Base-by-base conservation (phyloP, 768 basidiomycete genomes). In the Lactarius hatsudake region DNA sequence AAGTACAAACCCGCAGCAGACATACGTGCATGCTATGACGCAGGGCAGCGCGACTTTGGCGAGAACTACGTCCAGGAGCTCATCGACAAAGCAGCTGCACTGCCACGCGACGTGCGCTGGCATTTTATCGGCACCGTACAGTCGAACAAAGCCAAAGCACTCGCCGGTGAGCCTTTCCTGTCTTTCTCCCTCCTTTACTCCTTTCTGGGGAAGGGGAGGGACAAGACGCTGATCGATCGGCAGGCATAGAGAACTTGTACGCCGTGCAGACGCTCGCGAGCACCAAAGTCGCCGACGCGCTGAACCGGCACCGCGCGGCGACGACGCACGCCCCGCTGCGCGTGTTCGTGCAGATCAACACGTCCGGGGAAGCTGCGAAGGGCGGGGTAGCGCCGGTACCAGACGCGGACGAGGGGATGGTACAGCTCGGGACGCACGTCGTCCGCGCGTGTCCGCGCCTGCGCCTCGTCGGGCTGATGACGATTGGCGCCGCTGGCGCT, bases 51-150 rank as follows among this genome's bases (percentile, higher is more conserved):
- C 2, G 93, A 96, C 76, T 99, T 98, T 74, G 97, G 97, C 8
- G 97, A 99, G 80, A 99, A 99, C 76, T 98, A 98, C 74, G 94
- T 94, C 13, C 90, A 96, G 71, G 96, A 98, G 73, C 77, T 98
- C 68, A 88, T 87, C 45, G 94, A 93, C 38, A 97, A 97, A 75
- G 93, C 94, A 1, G 43, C 59, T 15, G 20, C 32, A 34, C 34
- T 68, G 10, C 67, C 67, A 0, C 79, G 79, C 65, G 79, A 83
- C 73, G 91, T 91, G 75, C 69, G 84, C 78, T 56, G 26, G 38
- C 67, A 68, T 32, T 68, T 68, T 17, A 64, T 68, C 53, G 67
- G 67, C 8, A 61, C 59, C 5, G 59, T 68, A 5, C 67, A 68
- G 36, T 64, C 62, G 0, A 68, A 68, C 43, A 68, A 68, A 43